Base-by-base conservation (phyloP, 1,139 yeast species). In the Candida anutae region DNA sequence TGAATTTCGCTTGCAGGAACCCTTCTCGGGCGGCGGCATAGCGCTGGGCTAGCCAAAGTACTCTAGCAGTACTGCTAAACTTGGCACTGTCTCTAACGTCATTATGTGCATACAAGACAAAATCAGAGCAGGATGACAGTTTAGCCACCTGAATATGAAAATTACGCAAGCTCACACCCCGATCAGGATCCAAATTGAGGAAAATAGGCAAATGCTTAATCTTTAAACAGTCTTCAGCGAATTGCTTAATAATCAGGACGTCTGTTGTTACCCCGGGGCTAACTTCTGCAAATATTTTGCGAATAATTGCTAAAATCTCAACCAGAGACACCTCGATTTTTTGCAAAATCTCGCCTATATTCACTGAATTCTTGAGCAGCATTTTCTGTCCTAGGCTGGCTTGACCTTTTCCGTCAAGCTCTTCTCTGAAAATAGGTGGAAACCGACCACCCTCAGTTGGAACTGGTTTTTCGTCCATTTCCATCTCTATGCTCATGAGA, bases 61-160 rank as follows among this genome's bases (percentile, higher is more conserved):
- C 38, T 34, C 83, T 52, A 2, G 76, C 62, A 20, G 70, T 47
- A 4, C 72, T 49, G 13, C 46, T 46, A 15, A 32, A 16, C 11
- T 22, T 12, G 13, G 17, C n/a, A n/a, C 32, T 17, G 22, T 32
- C 10, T 10, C 19, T 8, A 13, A 26, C 22, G 14, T 13, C 14
- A 27, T 28, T 22, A 5, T 17, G 13, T 2, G 56, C 48, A 46
- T 82, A 84, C 10, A 83, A 72, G 15, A 79, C 56, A 32, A 82
- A 69, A 46, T 83, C 94, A 1, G 88, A 71, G 18, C 81, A 62
- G 12, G 69, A 61, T 6, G 85, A 78, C 46, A 75, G 58, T 45
- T 81, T 83, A 14, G 82, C 68, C 6, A 74, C 83, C 52, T 83
- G 95, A 33, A 77, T 76, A 40, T 78, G 81, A 49, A 81, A 84